Evolutionary conservation across 225 moss, liverwort and hornwort species (phyloP), one percentile per base, ranked within the genome.

Genomic region (Climacium dendroides): DNA sequence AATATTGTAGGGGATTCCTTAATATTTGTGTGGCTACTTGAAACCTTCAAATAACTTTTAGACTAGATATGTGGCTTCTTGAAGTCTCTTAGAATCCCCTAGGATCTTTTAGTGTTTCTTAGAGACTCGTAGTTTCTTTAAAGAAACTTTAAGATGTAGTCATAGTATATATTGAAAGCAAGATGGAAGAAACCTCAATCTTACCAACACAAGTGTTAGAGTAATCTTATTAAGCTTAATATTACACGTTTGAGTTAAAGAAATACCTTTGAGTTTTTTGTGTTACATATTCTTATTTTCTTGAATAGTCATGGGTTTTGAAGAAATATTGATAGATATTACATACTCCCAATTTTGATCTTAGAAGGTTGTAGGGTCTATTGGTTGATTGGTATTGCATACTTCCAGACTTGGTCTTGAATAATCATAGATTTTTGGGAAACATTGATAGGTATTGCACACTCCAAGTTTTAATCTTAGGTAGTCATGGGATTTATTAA

Each of bases 401-500:
- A 28, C 7, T 61, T 11, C 0, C 3, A 4, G 0, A 9, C 15
- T 8, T 26, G 9, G 4, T 28, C 28, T 45, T 28, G 2, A 4
- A 28, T 17, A 45, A 3, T 10, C 2, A 0, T 17, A 2, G 17
- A 3, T 0, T 16, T 15, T 72, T 16, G 45, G 8, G 45, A 45
- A 45, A 45, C 8, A 8, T 45, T 45, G 45, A 45, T 45, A 45
- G 45, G 6, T 45, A 29, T 72, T 45, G 17, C 4, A 72, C 10
- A 16, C n/a, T n/a, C n/a, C n/a, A n/a, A n/a, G n/a, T n/a, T n/a
- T n/a, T n/a, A n/a, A n/a, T n/a, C n/a, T n/a, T n/a, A n/a, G n/a
- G n/a, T n/a, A n/a, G n/a, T 9, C 3, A 0, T 16, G 3, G 16
- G 5, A 0, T 15, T 15, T 71, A 28, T 6, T 43, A 5, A 9